Evolutionary conservation across 2,329 filamentous ascomycete genomes (phyloP).

Genomic region (Triangularia setosa): DNA sequence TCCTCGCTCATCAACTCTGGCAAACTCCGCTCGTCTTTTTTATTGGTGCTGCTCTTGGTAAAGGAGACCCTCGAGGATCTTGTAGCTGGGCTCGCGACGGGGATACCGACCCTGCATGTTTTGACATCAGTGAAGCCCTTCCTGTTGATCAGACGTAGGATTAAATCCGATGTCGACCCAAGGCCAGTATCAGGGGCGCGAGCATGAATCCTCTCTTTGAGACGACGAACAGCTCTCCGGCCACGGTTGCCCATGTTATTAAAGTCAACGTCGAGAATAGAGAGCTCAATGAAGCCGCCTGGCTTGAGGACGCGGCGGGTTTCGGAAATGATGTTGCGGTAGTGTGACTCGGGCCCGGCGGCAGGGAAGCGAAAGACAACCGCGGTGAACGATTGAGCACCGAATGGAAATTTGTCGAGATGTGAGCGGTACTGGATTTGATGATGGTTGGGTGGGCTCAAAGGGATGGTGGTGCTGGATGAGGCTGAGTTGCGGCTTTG

Average conservation of each 20-base stretch:
- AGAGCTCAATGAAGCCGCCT: constrained; percentile 74
- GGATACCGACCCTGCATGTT: constrained; percentile 72
- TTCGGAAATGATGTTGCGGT: constrained; percentile 68
- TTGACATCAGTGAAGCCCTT: constrained; percentile 70
- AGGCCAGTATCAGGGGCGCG: constrained; percentile 58
- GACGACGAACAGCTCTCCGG: constrained; percentile 61
- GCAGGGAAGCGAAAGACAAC: constrained; percentile 75
- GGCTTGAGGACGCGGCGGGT: constrained; percentile 74
- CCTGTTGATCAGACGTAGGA: constrained; percentile 64
- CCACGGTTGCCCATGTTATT: constrained; percentile 76
- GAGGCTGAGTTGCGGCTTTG: constrained; percentile 25
- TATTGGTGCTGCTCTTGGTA: constrained; percentile 32
- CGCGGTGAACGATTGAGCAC: constrained; percentile 68
- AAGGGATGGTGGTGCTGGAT: constrained; percentile 43
- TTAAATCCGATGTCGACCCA: constrained; percentile 54
- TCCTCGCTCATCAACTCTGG: constrained; percentile 71
- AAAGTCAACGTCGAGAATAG: constrained; percentile 73
- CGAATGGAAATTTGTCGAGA: constrained; percentile 67
- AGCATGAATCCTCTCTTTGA: constrained; percentile 68
- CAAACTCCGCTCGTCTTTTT: constrained; percentile 52
- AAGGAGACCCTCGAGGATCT: constrained; percentile 27
- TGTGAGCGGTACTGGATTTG: constrained; percentile 67
- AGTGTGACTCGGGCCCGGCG: constrained; percentile 63
- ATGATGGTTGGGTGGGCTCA: constrained; percentile 66
- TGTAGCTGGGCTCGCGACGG: constrained; percentile 56